Percentiles rank a stretch among this genome's conserved stretches.
These are phyloP conservation scores for Wickerhamomyces xylosicus DNA, from an alignment of 805 yeast species.

Conservation along the genomic window DNA sequence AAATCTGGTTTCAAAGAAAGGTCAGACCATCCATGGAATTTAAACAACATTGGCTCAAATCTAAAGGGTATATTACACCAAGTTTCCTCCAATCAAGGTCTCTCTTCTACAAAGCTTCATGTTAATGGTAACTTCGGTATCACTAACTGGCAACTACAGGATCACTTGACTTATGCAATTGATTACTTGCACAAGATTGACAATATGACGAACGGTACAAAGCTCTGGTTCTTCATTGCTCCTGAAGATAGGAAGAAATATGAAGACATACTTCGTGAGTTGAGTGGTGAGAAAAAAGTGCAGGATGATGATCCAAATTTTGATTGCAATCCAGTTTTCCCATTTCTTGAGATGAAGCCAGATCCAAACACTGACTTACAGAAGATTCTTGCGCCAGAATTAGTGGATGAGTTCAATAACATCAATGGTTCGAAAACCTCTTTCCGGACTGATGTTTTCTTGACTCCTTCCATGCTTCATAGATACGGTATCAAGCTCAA, in stretches of 20 bases:
- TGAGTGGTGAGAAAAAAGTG: no score
- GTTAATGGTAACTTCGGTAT: constrained; percentile 45
- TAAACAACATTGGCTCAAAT: constrained; percentile 40
- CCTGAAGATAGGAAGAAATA: constrained; percentile 42
- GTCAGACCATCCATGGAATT: constrained; percentile 38
- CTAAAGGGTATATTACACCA: constrained; percentile 40
- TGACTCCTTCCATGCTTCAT: constrained; percentile 40
- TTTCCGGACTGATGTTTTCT: constrained; percentile 33
- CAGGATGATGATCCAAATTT: no score
- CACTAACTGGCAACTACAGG: constrained; percentile 50
- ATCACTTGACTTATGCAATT: constrained; percentile 43
- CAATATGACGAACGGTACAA: constrained; percentile 19
- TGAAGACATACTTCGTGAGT: constrained; percentile 22
- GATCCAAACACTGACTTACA: neutral
- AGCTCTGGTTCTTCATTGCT: constrained; percentile 52
- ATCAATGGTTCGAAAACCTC: neutral
- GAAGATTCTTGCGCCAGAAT: neutral
- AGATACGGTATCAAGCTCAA: constrained; percentile 37
- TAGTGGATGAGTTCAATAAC: no score
- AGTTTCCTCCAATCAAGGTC: constrained; percentile 30
- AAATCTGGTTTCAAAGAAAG: constrained; percentile 7
- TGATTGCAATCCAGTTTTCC: no score
- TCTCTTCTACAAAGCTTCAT: constrained; percentile 32
- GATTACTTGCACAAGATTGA: constrained; percentile 51
- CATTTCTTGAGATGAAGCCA: neutral